Conservation (phyloP, 1,139 yeast genomes). For the Debaryomyces singareniensis region DNA sequence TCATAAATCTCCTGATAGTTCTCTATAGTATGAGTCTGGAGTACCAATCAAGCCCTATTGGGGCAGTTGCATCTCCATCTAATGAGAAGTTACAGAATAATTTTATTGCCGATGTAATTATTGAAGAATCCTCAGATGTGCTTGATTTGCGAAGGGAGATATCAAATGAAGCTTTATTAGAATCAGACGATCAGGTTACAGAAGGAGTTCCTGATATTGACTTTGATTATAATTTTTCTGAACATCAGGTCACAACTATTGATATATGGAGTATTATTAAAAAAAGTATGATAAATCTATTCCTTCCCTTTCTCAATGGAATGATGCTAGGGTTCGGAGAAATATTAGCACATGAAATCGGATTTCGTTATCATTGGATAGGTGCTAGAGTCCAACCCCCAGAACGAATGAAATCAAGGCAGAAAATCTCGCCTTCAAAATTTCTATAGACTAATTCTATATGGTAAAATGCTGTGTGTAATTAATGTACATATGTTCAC, state of each 20-base stretch:
- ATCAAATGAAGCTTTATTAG: too few relatives aligned
- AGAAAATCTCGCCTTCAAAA: conserved; percentile 2
- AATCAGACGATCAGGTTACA: too few relatives aligned
- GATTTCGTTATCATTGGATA: conserved; percentile 71
- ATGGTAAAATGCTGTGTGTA: conserved; percentile 1
- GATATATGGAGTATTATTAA: conserved; percentile 32
- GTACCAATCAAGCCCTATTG: too few relatives aligned
- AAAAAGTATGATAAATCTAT: conserved; percentile 62
- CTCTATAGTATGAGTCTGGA: too few relatives aligned
- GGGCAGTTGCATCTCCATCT: too few relatives aligned
- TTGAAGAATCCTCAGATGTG: too few relatives aligned
- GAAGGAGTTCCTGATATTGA: too few relatives aligned
- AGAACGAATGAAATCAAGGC: conserved; percentile 21
- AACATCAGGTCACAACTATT: conserved; percentile 6
- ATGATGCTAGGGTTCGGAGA: conserved; percentile 97
- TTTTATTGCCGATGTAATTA: too few relatives aligned
- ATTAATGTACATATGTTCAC: conserved; percentile 1
- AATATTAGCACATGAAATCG: conserved; percentile 87
- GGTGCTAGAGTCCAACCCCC: conserved; percentile 61
- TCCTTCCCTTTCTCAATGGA: conserved; percentile 88
- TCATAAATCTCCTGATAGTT: too few relatives aligned
- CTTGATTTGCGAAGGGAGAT: too few relatives aligned
- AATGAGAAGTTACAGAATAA: too few relatives aligned
- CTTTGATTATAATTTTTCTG: too few relatives aligned
- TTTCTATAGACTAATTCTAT: not conserved